Percentiles rank a stretch among this genome's conserved stretches.
These are phyloP conservation scores for Clavulina sp. DNA, from an alignment of 768 basidiomycete genomes.

Conservation along the genomic window DNA sequence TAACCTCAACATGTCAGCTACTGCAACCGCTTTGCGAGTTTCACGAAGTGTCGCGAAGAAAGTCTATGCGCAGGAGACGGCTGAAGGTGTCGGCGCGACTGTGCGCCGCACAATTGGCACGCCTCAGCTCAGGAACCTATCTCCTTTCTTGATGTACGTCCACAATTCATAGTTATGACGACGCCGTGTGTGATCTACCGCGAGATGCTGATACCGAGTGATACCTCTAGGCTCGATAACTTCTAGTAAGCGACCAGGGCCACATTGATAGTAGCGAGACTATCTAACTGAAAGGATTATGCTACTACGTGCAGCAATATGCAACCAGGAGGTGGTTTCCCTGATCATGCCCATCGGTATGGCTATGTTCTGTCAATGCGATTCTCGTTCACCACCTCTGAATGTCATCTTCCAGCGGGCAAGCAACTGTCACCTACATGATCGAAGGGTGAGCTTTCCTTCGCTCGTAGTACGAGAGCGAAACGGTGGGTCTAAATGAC, in stretches of 20 bases:
- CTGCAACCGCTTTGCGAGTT: too few relatives aligned
- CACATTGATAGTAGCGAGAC: not conserved
- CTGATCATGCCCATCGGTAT: conserved; percentile 77
- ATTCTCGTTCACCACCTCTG: not conserved
- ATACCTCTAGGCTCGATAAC: conserved; percentile 14
- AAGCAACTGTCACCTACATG: conserved; percentile 82
- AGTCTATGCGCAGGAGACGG: conserved; percentile 56
- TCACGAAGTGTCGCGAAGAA: conserved; percentile 53
- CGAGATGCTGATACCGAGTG: not conserved
- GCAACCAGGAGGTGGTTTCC: conserved; percentile 35
- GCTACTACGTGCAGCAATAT: not conserved
- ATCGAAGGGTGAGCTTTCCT: conserved; percentile 43
- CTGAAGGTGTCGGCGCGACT: conserved; percentile 63
- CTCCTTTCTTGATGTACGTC: conserved; percentile 68
- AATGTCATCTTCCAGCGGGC: conserved; percentile 48
- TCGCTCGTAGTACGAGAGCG: not conserved
- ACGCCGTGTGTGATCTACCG: not conserved
- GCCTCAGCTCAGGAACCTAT: conserved; percentile 52
- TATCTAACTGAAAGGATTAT: not conserved
- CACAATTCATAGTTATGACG: not conserved
- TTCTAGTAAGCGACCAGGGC: conserved; percentile 8
- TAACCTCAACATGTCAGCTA: too few relatives aligned
- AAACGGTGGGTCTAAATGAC: not conserved
- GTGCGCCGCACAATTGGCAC: conserved; percentile 82
- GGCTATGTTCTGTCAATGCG: not conserved